phyloP scores from a whole-genome alignment of 768 basidiomycete species.

The Leucosporidium yakuticum region DNA sequence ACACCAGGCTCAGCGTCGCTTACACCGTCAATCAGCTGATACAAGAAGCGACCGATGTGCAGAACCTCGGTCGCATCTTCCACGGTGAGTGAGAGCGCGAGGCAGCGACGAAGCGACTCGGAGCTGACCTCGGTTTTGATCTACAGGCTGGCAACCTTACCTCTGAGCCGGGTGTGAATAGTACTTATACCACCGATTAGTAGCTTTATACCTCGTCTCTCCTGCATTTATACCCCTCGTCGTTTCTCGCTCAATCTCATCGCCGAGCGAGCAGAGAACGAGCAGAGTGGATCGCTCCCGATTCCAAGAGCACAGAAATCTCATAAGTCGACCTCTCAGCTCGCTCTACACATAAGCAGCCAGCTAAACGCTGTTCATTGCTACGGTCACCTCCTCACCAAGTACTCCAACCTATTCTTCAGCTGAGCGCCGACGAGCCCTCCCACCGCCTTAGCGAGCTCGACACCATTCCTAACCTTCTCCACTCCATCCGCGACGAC shows the following conservation, averaged over 20 bases:
- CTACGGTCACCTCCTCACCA: background rate
- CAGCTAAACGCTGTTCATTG: too few species aligned
- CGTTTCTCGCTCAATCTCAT: too few species aligned
- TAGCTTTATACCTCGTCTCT: too few species aligned
- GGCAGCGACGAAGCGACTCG: background rate
- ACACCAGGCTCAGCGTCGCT: slow-evolving; percentile 78
- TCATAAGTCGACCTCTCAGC: too few species aligned
- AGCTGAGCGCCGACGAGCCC: background rate
- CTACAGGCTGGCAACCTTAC: slow-evolving; percentile 27
- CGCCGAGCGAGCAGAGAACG: too few species aligned
- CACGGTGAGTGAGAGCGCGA: slow-evolving; percentile 45
- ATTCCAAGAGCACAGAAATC: too few species aligned
- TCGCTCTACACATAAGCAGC: too few species aligned
- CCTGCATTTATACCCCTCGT: too few species aligned
- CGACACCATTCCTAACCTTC: background rate
- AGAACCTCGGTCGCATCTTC: slow-evolving; percentile 73
- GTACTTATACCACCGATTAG: too few species aligned
- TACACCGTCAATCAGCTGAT: slow-evolving; percentile 90
- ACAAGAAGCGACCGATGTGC: slow-evolving; percentile 71
- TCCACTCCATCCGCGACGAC: background rate
- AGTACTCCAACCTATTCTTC: background rate
- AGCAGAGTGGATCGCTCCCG: too few species aligned
- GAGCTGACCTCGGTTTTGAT: background rate
- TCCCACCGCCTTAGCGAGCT: background rate
- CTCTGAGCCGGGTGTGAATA: background rate